A percentile compares a stretch with the other conserved stretches of the same genome.
Conservation (phyloP, 345 rosid species). For the Salix caprea region DNA sequence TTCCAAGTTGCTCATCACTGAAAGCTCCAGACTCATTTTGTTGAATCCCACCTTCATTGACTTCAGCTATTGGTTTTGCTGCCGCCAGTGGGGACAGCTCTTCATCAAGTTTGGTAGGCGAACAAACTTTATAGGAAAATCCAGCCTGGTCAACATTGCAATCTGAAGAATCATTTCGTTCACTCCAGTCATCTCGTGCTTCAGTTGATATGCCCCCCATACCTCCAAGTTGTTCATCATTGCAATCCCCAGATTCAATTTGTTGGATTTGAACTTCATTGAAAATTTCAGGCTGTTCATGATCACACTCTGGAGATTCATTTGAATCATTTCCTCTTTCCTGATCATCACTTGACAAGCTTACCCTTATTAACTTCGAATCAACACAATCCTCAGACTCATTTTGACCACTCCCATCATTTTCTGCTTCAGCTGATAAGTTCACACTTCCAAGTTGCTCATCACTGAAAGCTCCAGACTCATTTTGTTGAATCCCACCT, state of each 20-base stretch:
- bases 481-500: neutral
- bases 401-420: neutral
- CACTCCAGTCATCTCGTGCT: too few relatives aligned
- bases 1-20: neutral
- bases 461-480: neutral
- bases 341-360: neutral
- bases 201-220: neutral
- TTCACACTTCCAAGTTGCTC: neutral
- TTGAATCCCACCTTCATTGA: neutral
- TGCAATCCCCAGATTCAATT: neutral
- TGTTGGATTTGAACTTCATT: neutral
- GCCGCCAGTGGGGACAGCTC: too few relatives aligned
- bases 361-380: neutral
- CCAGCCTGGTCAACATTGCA: neutral
- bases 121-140: neutral
- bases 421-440: neutral
- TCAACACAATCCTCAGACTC: neutral
- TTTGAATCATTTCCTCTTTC: neutral
- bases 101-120: neutral
- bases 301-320: neutral
- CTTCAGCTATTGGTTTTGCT: too few relatives aligned
- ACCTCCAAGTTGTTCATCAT: neutral
- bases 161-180: neutral
- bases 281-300: neutral
- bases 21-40: neutral